Percentiles rank a stretch among this genome's conserved stretches.
Conservation (phyloP, 164 flowering plant genomes). For the Nymphaea thermarum region DNA sequence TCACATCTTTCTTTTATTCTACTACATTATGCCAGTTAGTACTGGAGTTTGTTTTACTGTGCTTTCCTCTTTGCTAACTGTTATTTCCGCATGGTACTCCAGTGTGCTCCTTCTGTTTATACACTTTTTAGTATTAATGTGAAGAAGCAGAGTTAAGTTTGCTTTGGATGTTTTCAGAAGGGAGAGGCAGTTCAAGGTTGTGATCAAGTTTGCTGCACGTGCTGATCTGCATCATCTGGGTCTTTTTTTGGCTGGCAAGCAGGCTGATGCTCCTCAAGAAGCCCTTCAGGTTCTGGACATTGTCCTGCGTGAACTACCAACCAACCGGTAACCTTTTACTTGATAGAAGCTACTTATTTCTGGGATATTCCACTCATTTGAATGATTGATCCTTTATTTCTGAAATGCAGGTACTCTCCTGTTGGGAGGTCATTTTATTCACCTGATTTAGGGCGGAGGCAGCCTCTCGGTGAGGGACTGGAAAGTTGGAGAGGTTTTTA, state of each 20-base stretch:
- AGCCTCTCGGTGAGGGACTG: constrained; percentile 80
- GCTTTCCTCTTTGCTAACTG: neutral
- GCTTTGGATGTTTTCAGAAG: constrained; percentile 30
- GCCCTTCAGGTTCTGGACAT: constrained; percentile 98
- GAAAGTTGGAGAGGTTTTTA: constrained; percentile 98
- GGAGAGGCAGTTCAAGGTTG: constrained; percentile 63
- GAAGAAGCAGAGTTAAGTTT: neutral
- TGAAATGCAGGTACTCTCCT: constrained; percentile 48
- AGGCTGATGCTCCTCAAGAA: constrained; percentile 97
- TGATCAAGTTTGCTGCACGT: constrained; percentile 81
- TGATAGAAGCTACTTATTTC: constrained; percentile 55
- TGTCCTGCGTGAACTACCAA: constrained; percentile 85
- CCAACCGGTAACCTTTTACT: constrained; percentile 31
- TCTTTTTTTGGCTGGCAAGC: constrained; percentile 70
- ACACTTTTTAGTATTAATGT: neutral
- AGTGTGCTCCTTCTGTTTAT: neutral
- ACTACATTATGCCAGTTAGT: no score
- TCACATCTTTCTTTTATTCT: no score
- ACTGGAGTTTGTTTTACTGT: neutral
- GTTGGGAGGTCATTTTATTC: constrained; percentile 90
- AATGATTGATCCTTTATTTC: constrained; percentile 13
- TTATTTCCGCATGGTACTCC: neutral
- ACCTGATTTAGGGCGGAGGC: constrained; percentile 69
- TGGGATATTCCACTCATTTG: constrained; percentile 71
- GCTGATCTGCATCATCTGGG: constrained; percentile 89